Base-by-base conservation (phyloP, 768 basidiomycete species). In the Scleroderma bovista region DNA sequence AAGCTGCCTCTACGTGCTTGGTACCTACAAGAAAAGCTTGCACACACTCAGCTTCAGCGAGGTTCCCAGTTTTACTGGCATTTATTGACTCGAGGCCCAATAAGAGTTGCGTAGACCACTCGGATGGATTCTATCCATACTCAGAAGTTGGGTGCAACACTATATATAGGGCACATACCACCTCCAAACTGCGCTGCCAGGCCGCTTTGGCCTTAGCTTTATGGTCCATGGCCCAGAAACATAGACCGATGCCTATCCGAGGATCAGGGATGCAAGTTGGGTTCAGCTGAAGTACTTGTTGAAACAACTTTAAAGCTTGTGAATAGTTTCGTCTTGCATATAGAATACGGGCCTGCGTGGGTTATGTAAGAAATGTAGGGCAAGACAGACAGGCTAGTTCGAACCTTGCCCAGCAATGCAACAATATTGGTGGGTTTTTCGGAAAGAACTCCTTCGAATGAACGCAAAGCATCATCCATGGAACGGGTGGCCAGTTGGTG, bases 231-330 rank as follows among this genome's bases (percentile, higher is more conserved):
- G 88, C 81, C 92, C 91, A 98, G 19, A 93, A 73, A 67, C 95
- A 97, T 5, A 99, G 71, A 9, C 96, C 96, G 36, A 98, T 91
- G 16, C 96, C 96, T 50, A 98, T 87, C 7, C 96, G 81, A 31
- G 96, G 95, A 66, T 99, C 95, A 0, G 95, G 96, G 22, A 76
- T 71, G 68, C 89, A 93, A 16, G 76, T 69, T 0, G 95, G 93
- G 48, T 81, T 83, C 37, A 88, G 76, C 26, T 78, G 73, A 11
- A 98, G 75, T 9, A 94, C 85, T 43, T 83, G 81, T 64, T 97
- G 95, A 64, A 95, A 97, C 6, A 84, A 61, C 54, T 86, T 84
- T 23, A 99, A 76, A 3, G 96, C 86, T 41, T 86, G 83, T 22
- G 82, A 76, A 59, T 81, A 90, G 56, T 85, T 80, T 39, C 89